Percentiles rank a stretch among this genome's conserved stretches.
These are phyloP conservation scores for Passiflora organensis DNA, from an alignment of 345 rosid species.

Conservation along the genomic window DNA sequence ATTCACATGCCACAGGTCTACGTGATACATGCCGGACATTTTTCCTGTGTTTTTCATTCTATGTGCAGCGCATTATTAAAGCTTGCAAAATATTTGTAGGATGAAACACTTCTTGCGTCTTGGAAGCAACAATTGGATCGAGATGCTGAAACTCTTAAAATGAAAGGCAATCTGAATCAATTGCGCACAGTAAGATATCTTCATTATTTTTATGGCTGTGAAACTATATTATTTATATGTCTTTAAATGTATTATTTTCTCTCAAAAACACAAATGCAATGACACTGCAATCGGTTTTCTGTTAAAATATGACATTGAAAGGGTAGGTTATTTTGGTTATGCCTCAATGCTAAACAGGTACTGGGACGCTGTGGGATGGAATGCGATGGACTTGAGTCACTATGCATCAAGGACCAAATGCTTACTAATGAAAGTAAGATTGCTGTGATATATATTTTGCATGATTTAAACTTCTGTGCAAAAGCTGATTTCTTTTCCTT, in stretches of 20 bases:
- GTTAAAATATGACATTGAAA: too few species aligned
- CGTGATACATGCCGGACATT: constrained; percentile 3
- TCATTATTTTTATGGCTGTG: not conserved
- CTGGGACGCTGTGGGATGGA: constrained; percentile 58
- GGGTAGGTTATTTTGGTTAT: not conserved
- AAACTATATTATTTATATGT: not conserved
- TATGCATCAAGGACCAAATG: constrained; percentile 70
- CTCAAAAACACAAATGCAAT: too few species aligned
- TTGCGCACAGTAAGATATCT: constrained; percentile 54
- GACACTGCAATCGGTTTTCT: too few species aligned
- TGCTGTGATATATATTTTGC: constrained; percentile 6
- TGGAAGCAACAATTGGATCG: constrained; percentile 81
- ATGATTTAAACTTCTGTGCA: not conserved
- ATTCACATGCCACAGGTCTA: constrained; percentile 87
- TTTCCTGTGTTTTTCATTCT: constrained; percentile 3
- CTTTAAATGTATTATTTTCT: too few species aligned
- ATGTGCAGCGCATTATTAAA: constrained; percentile 2
- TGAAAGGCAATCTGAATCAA: constrained; percentile 67
- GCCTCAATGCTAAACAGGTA: constrained; percentile 41
- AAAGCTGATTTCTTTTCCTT: not conserved
- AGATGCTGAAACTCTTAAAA: constrained; percentile 76
- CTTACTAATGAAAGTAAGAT: constrained; percentile 69
- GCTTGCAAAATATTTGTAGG: constrained; percentile 40
- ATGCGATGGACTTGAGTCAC: constrained; percentile 61
- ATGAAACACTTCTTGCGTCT: constrained; percentile 60